A percentile compares a stretch with the other conserved stretches of the same genome.
phyloP scores from a whole-genome alignment of 1,139 yeast genomes.

The Blastobotrys persicus region DNA sequence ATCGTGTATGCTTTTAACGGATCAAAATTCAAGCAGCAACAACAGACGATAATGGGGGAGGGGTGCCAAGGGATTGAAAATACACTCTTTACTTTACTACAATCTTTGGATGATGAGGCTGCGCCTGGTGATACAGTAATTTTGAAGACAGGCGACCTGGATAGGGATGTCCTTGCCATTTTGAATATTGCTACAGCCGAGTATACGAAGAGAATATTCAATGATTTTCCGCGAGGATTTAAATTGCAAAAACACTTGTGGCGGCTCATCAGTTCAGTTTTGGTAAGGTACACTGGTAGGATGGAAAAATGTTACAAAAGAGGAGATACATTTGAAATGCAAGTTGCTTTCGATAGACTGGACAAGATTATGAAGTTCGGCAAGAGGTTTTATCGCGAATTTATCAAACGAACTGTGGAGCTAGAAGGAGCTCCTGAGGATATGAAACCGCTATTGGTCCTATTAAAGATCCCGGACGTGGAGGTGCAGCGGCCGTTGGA shows the following conservation, averaged over 20 bases:
- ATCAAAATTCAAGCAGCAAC: no score
- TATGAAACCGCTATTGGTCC: constrained; percentile 10
- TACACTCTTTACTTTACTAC: constrained; percentile 2
- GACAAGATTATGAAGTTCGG: constrained; percentile 22
- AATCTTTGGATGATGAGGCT: constrained; percentile 5
- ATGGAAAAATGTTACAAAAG: constrained; percentile 9
- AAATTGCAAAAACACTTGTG: constrained; percentile 19
- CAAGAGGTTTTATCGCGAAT: constrained; percentile 20
- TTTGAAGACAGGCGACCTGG: constrained; percentile 11
- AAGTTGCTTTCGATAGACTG: constrained; percentile 16
- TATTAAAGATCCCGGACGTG: constrained; percentile 13
- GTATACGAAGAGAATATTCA: constrained; percentile 19
- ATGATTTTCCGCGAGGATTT: constrained; percentile 14
- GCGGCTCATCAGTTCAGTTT: constrained; percentile 16
- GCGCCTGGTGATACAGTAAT: background rate
- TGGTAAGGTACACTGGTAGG: constrained; percentile 18
- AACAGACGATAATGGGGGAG: background rate
- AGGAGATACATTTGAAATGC: background rate
- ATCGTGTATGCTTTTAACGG: no score
- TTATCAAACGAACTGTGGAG: constrained; percentile 20
- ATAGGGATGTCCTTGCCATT: constrained; percentile 20
- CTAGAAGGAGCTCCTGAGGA: constrained; percentile 17
- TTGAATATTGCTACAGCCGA: constrained; percentile 19
- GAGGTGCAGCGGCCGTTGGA: constrained; percentile 6
- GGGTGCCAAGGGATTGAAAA: constrained; percentile 2